Evolutionary conservation across 78 protist species (phyloP), one percentile per base, ranked within the genome.

Genomic region (Dictyostelium intermedium): DNA sequence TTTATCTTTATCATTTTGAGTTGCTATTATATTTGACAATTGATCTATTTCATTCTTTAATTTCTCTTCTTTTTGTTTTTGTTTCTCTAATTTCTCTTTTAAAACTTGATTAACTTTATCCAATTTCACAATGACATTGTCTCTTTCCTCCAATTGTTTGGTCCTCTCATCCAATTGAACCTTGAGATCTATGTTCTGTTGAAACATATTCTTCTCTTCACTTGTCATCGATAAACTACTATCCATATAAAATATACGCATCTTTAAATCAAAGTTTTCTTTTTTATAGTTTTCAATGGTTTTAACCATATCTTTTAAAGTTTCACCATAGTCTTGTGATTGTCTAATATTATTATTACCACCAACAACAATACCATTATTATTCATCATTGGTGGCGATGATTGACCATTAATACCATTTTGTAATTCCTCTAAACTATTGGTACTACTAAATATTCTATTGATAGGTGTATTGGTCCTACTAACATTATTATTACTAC

Each of bases 191-290:
- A 79, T 27, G 14, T 79, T 79, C 2, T 79, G 69, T 20, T 25
- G 14, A 27, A 45, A 34, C 14, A 79, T 47, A 45, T 79, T 30
- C 23, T 25, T 25, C 13, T 79, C 39, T 45, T 79, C 70, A 45
- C 41, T 79, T 1, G 66, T 45, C 20, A 37, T 45, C 5, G 27
- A 13, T 27, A 79, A 23, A 27, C 47, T 45, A 16, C 53, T 25
- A 23, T 79, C 35, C 84, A 79, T 79, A 37, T 79, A 79, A 13
- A 79, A 79, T 20, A 79, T 34, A 11, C 84, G 25, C 66, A 79
- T 45, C 18, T 79, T 79, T 45, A 79, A 79, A 45, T 79, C 84
- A 25, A 79, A 79, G 34, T 79, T 79, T 20, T 79, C 84, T 32
- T 76, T 76, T 20, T 76, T 76, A 34, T 72, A 72, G 20, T 39